Evolutionary conservation across 176 grass and related monocot genomes (phyloP), one percentile per base, ranked within the genome.

Genomic region (Microstegium vimineum): DNA sequence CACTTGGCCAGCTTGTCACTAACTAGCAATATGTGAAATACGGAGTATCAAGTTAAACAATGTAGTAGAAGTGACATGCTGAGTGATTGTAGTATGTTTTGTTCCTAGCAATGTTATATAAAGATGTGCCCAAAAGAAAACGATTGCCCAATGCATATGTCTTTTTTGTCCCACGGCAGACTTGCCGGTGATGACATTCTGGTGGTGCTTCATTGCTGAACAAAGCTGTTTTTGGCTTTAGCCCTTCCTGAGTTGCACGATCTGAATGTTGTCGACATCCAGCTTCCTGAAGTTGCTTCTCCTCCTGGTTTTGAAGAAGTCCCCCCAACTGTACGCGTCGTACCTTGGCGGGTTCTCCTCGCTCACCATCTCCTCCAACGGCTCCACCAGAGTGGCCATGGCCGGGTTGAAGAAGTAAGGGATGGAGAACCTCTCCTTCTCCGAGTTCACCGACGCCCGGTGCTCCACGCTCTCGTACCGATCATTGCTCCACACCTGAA

Each of bases 381-480:
- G 92, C 86, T 82, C 75, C 78, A 97, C 79, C n/a, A n/a, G n/a
- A 23, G 71, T 23, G 23, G 84, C 27, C 43, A 35, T 87, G 0
- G 81, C 78, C 13, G 95, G 92, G 81, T 90, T 90, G 86, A 97
- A 94, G 81, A 93, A 93, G 86, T 81, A 94, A 0, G 90, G 86
- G 17, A 98, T 88, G 43, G 88, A 93, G 52, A 57, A 57, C 52
- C 52, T 57, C 52, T 98, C 92, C 74, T 52, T 83, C 10, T 67
- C 31, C 8, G 84, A 72, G 79, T 94, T 94, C 42, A 91, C 88
- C 4, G 81, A 83, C 69, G 81, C 90, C 66, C 95, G 49, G 71
- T 97, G 95, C 88, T 97, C 95, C 8, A 76, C 92, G 41, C 95
- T 97, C 84, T 87, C 81, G 66, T 97, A 94, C 74, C 81, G 83